Base-by-base conservation (phyloP, 306 rosid species). In the Lathyrus tuberosus region DNA sequence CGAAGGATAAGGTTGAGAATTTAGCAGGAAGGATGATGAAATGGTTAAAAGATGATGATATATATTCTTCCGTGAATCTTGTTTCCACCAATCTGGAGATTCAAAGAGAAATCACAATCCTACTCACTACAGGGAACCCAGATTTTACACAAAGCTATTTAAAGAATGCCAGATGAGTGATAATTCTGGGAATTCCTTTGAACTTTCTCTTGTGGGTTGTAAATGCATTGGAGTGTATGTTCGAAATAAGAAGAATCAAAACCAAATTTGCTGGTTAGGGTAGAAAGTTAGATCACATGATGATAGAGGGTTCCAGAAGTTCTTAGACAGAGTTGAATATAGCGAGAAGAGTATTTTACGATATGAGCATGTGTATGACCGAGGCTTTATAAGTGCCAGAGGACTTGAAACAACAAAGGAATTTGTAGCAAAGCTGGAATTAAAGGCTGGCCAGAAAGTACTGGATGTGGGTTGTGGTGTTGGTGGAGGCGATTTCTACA, bases 221-320 rank as follows among this genome's bases (percentile, higher is more conserved):
- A 94, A 94, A 74, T 94, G 99, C 68, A 88, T 94, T 69, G 95
- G 99, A 59, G 99, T 97, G 67, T 94, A 94, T 79, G 99, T 91
- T 44, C 72, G 96, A 48, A 94, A 81, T 65, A 94, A 94, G 67
- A 94, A 81, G 87, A 94, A 88, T 84, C 99, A 94, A 75, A 94
- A 94, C 77, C 99, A 94, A 87, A 87, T 90, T 68, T 94, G 99
- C 89, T 94, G 99, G 99, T 63, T 60, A 56, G 85, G 90, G 90
- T 84, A 85, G 69, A 87, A 82, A 62, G 80, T 78, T 57, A 41
- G 75, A 30, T 83, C 94, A 7, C 75, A 81, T 6, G 84, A 78
- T 49, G 94, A 88, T 33, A 81, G 77, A 58, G 83, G 84, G 18
- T 88, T 88, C 83, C 94, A 88, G 70, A 70, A 44, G 60, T 88